Conservation (phyloP, 2,329 filamentous ascomycete species). For the Aspergillus sergii region DNA sequence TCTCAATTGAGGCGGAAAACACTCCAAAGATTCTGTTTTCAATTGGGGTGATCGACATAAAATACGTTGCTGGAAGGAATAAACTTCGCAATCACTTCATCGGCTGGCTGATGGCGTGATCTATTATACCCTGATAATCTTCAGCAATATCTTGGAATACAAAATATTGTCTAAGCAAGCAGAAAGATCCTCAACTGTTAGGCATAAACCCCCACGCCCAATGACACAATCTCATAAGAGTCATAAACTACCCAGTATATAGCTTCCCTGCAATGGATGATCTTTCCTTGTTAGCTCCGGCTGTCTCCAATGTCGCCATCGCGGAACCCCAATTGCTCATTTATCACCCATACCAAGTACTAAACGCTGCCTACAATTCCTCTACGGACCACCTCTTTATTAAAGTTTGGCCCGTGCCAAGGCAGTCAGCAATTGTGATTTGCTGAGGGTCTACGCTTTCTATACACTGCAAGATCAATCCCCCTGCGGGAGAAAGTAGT, state of each 20-base stretch:
- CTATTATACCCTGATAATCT: neutral
- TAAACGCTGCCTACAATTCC: neutral
- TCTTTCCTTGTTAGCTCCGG: slow-evolving; percentile 1
- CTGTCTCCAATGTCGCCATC: slow-evolving; percentile 21
- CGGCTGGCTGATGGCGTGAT: slow-evolving; percentile 9
- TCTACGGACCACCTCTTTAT: neutral
- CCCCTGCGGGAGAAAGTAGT: neutral
- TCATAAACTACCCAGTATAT: neutral
- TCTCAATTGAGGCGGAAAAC: neutral
- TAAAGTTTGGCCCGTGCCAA: neutral
- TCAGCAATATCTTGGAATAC: neutral
- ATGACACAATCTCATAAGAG: neutral
- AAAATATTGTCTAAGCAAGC: neutral
- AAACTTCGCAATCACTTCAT: slow-evolving; percentile 7
- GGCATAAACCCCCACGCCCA: neutral
- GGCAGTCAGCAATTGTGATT: neutral
- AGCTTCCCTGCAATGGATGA: neutral
- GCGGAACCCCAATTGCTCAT: slow-evolving; percentile 25
- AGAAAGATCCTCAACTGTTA: neutral
- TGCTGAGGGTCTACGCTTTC: neutral
- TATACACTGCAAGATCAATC: slow-evolving; percentile 13
- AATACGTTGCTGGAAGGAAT: neutral
- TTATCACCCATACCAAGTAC: slow-evolving; percentile 3
- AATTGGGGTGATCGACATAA: neutral
- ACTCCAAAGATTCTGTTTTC: neutral